Conservation (phyloP, 2,329 filamentous ascomycete genomes). For the Colletotrichum agaves region DNA sequence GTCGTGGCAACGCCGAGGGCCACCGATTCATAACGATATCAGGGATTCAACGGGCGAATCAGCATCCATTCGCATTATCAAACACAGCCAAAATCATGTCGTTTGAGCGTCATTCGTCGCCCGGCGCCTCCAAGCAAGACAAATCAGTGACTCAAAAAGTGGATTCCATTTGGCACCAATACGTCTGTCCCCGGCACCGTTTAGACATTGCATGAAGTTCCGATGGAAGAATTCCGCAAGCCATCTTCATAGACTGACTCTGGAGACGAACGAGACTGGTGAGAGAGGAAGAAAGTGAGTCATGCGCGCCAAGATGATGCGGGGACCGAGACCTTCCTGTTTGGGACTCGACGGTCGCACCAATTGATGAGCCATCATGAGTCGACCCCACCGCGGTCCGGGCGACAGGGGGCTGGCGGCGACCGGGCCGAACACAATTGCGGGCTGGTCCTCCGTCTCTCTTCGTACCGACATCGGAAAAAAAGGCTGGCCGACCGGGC, state of each 20-base stretch:
- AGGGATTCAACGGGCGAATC: conserved; percentile 10
- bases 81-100: not conserved
- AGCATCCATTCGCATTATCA: not conserved
- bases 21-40: not conserved
- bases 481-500: too few relatives aligned
- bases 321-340: conserved; percentile 20
- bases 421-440: conserved; percentile 11
- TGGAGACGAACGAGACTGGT: not conserved
- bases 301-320: not conserved
- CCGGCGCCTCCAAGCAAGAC: not conserved
- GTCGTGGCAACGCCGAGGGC: too few relatives aligned
- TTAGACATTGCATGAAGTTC: not conserved
- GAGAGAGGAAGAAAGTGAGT: conserved; percentile 12
- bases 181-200: not conserved
- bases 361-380: conserved; percentile 32
- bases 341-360: conserved; percentile 15
- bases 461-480: not conserved
- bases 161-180: not conserved
- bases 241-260: not conserved
- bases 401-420: conserved; percentile 8
- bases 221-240: not conserved
- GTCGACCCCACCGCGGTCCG: conserved; percentile 9
- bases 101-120: conserved; percentile 3
- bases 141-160: conserved; percentile 21
- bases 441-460: not conserved